Conservation (phyloP, 768 basidiomycete species). For the Leucosporidium creatinivorum region DNA sequence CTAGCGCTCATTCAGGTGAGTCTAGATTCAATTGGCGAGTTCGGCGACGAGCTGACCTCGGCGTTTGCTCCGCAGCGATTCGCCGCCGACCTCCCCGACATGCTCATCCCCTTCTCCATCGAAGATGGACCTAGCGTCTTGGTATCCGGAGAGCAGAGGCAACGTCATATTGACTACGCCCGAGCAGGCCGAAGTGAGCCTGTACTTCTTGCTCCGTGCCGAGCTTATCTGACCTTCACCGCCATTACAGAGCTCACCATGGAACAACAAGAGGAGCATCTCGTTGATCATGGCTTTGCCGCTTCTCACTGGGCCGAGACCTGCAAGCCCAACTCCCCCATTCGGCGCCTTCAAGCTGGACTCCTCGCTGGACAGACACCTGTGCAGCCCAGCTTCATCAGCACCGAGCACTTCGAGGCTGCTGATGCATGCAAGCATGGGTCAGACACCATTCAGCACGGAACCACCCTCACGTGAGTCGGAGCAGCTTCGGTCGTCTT, state of each 20-base stretch:
- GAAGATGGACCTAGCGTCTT: conserved; percentile 36
- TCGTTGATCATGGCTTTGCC: conserved; percentile 31
- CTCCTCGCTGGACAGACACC: conserved; percentile 29
- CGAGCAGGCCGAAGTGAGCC: too few relatives aligned
- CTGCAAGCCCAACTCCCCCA: conserved; percentile 30
- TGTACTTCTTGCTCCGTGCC: not conserved
- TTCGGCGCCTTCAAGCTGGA: conserved; percentile 31
- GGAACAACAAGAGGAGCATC: conserved; percentile 14
- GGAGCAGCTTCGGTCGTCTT: too few relatives aligned
- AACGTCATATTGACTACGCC: conserved; percentile 10
- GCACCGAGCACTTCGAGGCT: conserved; percentile 32
- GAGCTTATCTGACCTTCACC: too few relatives aligned
- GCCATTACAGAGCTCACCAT: conserved; percentile 4
- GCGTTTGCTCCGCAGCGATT: too few relatives aligned
- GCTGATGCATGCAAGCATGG: conserved; percentile 44
- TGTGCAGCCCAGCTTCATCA: conserved; percentile 32
- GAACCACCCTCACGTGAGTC: conserved; percentile 3
- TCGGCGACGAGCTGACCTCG: conserved; percentile 16
- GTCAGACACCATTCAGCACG: conserved; percentile 37
- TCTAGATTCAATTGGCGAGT: conserved; percentile 28
- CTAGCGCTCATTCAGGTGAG: conserved; percentile 31
- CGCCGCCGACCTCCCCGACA: conserved; percentile 10
- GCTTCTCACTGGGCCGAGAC: conserved; percentile 30
- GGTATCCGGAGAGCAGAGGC: conserved; percentile 17
- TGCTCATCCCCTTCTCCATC: conserved; percentile 36